Evolutionary conservation across 768 basidiomycete genomes (phyloP), one percentile per base, ranked within the genome.

Genomic region (Agaricus blazei): DNA sequence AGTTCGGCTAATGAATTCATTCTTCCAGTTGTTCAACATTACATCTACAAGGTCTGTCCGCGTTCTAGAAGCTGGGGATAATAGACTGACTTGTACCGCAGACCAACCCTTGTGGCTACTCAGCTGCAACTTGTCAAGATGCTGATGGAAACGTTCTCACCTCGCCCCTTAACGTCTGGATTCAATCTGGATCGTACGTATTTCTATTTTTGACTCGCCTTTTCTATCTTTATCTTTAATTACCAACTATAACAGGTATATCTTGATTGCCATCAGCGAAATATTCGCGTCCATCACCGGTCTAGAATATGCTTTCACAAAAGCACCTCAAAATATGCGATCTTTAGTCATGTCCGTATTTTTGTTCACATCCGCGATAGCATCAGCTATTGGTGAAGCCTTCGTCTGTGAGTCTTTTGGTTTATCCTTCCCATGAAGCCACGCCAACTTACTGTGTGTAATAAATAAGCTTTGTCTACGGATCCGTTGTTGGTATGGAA

Each of bases 311-410:
- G 90, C 89, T 15, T 93, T 87, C 72, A 89, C 87, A 24, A 91
- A 93, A 69, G 91, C 90, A 11, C 92, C 92, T 9, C 83, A 74
- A 68, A 88, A 88, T 70, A 93, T 93, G 93, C 81, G 84, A 24
- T 90, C 88, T 42, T 80, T 93, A 54, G 89, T 93, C 52, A 90
- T 90, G 87, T 73, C 82, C 27, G 57, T 83, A 27, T 85, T 80
- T 70, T 67, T 87, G 44, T 82, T 84, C 67, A 83, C 69, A 64
- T 75, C 67, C 23, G 84, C 88, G 2, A 44, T 90, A 41, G 85
- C 85, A 23, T 43, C 54, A 9, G 54, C 54, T 7, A 55, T 90
- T 40, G 81, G 81, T 47, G 87, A 89, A 66, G 87, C 85, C 2
- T 88, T 88, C 56, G 84, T 88, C 57, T 74, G 85, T 85, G 51